phyloP scores from a whole-genome alignment of 2,329 filamentous ascomycete genomes.

The Fusarium solani-melongenae region DNA sequence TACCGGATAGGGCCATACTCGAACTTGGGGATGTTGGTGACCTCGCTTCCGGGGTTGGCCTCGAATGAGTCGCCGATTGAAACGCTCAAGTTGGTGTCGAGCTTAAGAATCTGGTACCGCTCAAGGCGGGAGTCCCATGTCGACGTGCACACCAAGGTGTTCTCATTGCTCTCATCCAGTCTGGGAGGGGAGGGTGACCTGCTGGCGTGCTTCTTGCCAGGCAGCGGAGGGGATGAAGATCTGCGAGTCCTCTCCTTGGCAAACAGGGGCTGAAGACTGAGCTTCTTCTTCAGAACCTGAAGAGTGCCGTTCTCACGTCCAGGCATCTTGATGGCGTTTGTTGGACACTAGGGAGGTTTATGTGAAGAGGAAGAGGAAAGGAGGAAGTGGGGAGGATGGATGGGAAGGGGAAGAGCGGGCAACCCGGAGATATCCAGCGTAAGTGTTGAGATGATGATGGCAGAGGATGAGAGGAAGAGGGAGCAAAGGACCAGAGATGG shows the following conservation, averaged over 20 bases:
- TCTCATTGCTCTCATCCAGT: constrained; percentile 12
- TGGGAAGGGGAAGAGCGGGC: neutral
- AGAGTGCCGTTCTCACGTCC: constrained; percentile 7
- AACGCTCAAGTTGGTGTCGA: constrained; percentile 8
- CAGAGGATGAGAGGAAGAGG: neutral
- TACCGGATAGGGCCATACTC: constrained; percentile 8
- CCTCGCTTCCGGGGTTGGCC: constrained; percentile 8
- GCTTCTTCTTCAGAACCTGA: constrained; percentile 12
- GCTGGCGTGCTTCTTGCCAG: neutral
- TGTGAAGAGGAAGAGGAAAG: too few relatives aligned
- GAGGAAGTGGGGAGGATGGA: neutral
- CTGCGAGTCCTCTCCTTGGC: constrained; percentile 8
- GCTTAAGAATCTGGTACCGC: constrained; percentile 8
- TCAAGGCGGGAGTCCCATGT: constrained; percentile 10
- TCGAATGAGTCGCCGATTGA: constrained; percentile 8
- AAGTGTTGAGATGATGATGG: neutral
- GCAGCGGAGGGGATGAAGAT: constrained; percentile 3
- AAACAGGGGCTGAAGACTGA: constrained; percentile 15
- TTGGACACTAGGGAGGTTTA: neutral
- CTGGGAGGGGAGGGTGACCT: constrained; percentile 7
- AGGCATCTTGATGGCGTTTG: constrained; percentile 6
- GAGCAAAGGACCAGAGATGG: neutral
- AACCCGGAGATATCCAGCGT: neutral
- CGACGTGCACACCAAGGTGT: constrained; percentile 12
- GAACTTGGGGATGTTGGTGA: constrained; percentile 9